Evolutionary conservation across 164 flowering plant species (phyloP).

Genomic region (Berberis vulgaris): DNA sequence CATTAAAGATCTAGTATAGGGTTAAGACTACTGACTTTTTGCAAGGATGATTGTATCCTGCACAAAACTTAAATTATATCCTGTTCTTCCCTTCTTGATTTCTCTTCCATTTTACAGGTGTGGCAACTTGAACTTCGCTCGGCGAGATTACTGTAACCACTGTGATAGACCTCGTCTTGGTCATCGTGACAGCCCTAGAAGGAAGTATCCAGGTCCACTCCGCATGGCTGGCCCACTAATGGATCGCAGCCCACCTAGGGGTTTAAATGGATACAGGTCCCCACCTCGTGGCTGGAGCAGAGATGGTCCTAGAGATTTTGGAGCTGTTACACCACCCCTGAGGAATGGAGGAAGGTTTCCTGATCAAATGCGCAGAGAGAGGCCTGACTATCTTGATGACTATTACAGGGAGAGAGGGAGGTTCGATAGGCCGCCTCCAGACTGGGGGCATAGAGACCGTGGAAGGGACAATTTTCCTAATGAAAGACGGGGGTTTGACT

Average conservation of each 20-base stretch:
- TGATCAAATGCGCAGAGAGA: constrained; percentile 46
- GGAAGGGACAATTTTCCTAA: constrained; percentile 44
- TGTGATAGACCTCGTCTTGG: constrained; percentile 56
- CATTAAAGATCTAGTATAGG: too few species aligned
- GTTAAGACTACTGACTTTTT: too few species aligned
- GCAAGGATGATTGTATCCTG: too few species aligned
- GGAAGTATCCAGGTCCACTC: constrained; percentile 48
- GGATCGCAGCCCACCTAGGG: constrained; percentile 55
- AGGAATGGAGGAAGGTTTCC: constrained; percentile 62
- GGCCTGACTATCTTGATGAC: constrained; percentile 38
- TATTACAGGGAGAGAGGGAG: constrained; percentile 45
- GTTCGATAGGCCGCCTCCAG: constrained; percentile 50
- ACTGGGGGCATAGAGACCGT: constrained; percentile 45
- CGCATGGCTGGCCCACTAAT: constrained; percentile 52
- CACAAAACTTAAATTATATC: not conserved
- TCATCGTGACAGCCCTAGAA: constrained; percentile 47
- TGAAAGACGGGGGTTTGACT: constrained; percentile 46
- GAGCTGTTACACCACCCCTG: constrained; percentile 31
- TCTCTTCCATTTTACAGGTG: not conserved
- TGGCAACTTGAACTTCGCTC: constrained; percentile 72
- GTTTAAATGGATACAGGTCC: constrained; percentile 55
- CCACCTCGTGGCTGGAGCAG: constrained; percentile 63
- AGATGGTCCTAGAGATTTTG: constrained; percentile 56
- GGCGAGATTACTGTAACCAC: constrained; percentile 71
- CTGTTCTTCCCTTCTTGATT: not conserved